Percentiles rank a stretch among this genome's conserved stretches.
These are phyloP conservation scores for Pleodorina starrii DNA, from an alignment of 139 green algal genomes.

Conservation along the genomic window DNA sequence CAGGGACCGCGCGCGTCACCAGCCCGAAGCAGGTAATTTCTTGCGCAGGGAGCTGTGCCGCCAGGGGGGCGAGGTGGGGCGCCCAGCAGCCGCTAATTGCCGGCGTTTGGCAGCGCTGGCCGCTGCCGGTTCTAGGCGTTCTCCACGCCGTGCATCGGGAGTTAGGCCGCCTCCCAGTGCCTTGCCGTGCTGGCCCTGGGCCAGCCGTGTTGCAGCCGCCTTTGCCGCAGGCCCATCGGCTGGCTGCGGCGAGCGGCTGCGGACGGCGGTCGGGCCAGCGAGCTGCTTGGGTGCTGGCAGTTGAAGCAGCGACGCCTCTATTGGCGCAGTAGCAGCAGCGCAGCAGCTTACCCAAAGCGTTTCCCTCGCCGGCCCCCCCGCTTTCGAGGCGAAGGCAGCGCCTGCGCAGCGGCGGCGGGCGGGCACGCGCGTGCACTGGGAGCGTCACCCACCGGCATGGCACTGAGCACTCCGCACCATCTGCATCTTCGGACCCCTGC, in stretches of 20 bases:
- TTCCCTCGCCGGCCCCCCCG: background rate
- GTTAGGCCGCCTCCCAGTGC: background rate
- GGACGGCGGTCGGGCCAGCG: background rate
- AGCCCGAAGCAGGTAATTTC: slow-evolving; percentile 31
- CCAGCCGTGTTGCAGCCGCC: background rate
- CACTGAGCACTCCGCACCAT: background rate
- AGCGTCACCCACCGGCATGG: background rate
- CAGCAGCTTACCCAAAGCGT: background rate
- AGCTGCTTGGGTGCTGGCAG: background rate
- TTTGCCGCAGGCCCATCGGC: background rate
- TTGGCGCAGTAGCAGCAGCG: background rate
- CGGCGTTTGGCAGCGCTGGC: background rate
- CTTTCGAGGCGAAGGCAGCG: background rate
- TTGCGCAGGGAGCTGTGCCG: background rate
- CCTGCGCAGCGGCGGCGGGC: background rate
- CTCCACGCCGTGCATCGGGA: background rate
- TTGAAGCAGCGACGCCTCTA: background rate
- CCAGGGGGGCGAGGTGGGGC: background rate
- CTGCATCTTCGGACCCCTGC: too few relatives aligned
- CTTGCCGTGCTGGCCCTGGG: background rate
- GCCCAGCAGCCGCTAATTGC: background rate
- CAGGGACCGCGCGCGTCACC: background rate
- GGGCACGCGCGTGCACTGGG: background rate
- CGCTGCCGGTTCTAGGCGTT: background rate
- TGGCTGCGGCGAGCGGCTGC: slow-evolving; percentile 35